Evolutionary conservation across 1,284 basidiomycete genomes (phyloP).

Genomic region (Trametes sp.): DNA sequence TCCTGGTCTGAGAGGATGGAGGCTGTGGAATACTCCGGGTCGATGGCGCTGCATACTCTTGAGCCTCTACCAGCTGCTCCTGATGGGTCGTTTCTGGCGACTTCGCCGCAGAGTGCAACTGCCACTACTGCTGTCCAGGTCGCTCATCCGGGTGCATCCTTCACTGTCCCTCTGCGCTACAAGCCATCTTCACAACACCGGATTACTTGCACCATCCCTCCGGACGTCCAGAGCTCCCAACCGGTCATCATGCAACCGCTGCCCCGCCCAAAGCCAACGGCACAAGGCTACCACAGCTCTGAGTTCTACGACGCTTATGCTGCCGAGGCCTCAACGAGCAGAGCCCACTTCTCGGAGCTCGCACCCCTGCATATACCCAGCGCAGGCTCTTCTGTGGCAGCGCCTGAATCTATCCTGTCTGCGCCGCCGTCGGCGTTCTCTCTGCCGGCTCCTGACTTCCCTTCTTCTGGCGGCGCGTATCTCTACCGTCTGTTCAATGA

Average conservation of each 20-base stretch:
- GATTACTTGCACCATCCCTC: neutral
- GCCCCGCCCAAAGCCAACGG: too few relatives aligned
- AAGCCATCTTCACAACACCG: neutral
- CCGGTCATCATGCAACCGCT: neutral
- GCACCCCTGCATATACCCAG: neutral
- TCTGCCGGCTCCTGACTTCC: neutral
- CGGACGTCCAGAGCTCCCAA: neutral
- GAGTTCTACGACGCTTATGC: neutral
- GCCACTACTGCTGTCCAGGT: constrained; percentile 6
- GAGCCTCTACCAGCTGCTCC: neutral
- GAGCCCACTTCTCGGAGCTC: neutral
- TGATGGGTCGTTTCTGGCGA: too few relatives aligned
- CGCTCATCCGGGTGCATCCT: constrained; percentile 25
- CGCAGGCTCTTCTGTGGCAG: neutral
- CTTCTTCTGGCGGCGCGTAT: constrained; percentile 7
- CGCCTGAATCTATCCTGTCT: neutral
- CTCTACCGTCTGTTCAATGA: constrained; percentile 23
- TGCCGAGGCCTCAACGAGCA: neutral
- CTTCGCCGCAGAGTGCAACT: neutral
- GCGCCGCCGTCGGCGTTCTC: neutral
- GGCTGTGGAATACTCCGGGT: too few relatives aligned
- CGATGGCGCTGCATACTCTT: neutral
- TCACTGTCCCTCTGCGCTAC: constrained; percentile 25
- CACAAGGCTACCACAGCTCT: neutral
- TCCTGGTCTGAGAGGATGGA: too few relatives aligned